A percentile compares a stretch with the other conserved stretches of the same genome.
Conservation (phyloP, 2,329 filamentous ascomycete genomes). For the Tothia fuscella region DNA sequence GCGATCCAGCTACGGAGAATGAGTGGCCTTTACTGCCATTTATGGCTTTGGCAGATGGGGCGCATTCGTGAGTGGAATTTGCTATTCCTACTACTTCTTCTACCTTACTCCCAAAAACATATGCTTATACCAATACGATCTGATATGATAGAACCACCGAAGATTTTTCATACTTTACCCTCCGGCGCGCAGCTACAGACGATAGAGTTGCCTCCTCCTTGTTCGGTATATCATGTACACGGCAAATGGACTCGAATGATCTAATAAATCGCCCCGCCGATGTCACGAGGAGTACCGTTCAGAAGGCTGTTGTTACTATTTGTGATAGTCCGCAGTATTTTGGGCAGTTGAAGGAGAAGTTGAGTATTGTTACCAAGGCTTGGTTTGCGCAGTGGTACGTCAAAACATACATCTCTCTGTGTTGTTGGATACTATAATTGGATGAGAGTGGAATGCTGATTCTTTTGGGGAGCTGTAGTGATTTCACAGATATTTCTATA, state of each 20-base stretch:
- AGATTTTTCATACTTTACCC: slow-evolving; percentile 97
- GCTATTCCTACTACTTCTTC: slow-evolving; percentile 3
- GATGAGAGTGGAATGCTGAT: neutral
- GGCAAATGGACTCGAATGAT: slow-evolving; percentile 71
- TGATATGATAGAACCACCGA: slow-evolving; percentile 55
- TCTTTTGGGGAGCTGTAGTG: no score
- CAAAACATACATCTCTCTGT: slow-evolving; percentile 26
- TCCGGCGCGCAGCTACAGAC: slow-evolving; percentile 45
- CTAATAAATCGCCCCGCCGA: slow-evolving; percentile 71
- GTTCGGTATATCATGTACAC: slow-evolving; percentile 91
- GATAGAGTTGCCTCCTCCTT: slow-evolving; percentile 58
- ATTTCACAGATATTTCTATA: slow-evolving; percentile 88
- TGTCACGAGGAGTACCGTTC: slow-evolving; percentile 92
- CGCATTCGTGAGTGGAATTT: slow-evolving; percentile 67
- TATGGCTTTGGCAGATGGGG: slow-evolving; percentile 92
- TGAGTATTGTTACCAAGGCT: slow-evolving; percentile 81
- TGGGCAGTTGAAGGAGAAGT: slow-evolving; percentile 76
- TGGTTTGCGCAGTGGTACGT: slow-evolving; percentile 99
- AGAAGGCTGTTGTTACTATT: slow-evolving; percentile 95
- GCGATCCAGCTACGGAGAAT: slow-evolving; percentile 69
- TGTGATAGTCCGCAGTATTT: slow-evolving; percentile 84
- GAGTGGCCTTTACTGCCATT: slow-evolving; percentile 85
- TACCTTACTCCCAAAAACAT: neutral
- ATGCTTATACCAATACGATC: neutral
- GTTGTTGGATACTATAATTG: neutral